These are phyloP conservation scores for Boletus fagicola DNA, from an alignment of 768 basidiomycete genomes.

Conservation along the genomic window DNA sequence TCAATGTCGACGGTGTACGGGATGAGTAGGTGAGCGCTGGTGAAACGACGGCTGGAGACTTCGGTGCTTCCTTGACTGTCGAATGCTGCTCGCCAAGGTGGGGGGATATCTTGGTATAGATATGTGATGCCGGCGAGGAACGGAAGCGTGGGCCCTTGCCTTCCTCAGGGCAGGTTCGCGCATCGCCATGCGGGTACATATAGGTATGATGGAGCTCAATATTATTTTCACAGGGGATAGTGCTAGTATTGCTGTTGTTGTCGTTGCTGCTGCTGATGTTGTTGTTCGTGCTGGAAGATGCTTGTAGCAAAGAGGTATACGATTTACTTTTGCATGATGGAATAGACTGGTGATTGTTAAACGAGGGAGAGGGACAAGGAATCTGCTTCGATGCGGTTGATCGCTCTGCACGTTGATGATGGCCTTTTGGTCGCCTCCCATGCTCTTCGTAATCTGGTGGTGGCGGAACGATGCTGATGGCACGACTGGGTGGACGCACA, in stretches of 20 bases:
- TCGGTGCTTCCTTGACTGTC: conserved; percentile 31
- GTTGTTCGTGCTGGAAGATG: conserved; percentile 25
- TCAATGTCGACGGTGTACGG: conserved; percentile 61
- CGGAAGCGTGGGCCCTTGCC: conserved; percentile 7
- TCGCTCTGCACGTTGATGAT: conserved; percentile 10
- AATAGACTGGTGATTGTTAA: conserved; percentile 9
- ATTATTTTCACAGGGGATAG: conserved; percentile 17
- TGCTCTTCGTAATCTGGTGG: conserved; percentile 22
- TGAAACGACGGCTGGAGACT: conserved; percentile 57
- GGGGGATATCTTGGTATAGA: conserved; percentile 13
- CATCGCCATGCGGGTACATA: conserved; percentile 26
- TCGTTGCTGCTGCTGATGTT: conserved; percentile 21
- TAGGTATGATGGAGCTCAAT: conserved; percentile 17
- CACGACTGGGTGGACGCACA: conserved; percentile 29
- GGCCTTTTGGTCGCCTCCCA: conserved; percentile 14
- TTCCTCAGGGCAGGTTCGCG: conserved; percentile 3
- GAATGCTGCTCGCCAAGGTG: conserved; percentile 15
- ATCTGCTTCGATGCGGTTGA: conserved; percentile 4
- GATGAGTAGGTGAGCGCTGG: conserved; percentile 70
- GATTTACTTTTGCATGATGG: conserved; percentile 3
- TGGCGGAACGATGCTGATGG: conserved; percentile 32
- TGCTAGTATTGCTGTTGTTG: conserved; percentile 24
- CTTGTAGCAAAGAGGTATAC: conserved; percentile 14
- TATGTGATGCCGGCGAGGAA: conserved; percentile 11
- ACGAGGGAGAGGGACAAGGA: neutral